These are phyloP conservation scores for Trametes cubensis DNA, from an alignment of 768 basidiomycete species.

Conservation along the genomic window DNA sequence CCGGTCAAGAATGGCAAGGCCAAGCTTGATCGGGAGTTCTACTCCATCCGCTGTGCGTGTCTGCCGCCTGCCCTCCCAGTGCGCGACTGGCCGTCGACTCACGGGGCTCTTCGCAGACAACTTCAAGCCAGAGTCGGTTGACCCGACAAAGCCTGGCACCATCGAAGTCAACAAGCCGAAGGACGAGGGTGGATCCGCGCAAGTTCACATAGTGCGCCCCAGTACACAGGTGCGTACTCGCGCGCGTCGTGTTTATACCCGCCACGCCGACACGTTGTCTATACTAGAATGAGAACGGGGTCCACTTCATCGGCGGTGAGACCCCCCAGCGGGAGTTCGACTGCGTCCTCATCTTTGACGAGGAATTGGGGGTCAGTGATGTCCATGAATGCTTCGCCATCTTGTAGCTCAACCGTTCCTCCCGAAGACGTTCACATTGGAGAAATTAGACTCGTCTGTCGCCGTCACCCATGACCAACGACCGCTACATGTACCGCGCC, in stretches of 20 bases:
- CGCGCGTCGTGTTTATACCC: neutral
- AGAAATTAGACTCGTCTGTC: constrained; percentile 72
- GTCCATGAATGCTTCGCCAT: neutral
- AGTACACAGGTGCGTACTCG: constrained; percentile 57
- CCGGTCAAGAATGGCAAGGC: constrained; percentile 45
- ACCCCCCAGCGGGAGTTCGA: constrained; percentile 66
- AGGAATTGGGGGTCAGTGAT: constrained; percentile 62
- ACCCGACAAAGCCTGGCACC: constrained; percentile 63
- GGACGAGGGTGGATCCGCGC: constrained; percentile 44
- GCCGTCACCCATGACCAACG: constrained; percentile 57
- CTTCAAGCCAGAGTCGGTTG: constrained; percentile 75
- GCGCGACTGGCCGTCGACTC: neutral
- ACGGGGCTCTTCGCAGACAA: constrained; percentile 53
- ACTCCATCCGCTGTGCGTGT: constrained; percentile 72
- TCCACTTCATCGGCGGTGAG: constrained; percentile 61
- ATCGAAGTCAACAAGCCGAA: constrained; percentile 61
- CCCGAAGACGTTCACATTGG: constrained; percentile 67
- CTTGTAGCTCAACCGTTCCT: constrained; percentile 22
- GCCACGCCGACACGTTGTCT: neutral
- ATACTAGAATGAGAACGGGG: constrained; percentile 40
- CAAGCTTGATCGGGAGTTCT: constrained; percentile 69
- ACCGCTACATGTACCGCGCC: constrained; percentile 33
- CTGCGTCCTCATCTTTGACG: constrained; percentile 81
- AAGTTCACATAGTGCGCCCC: constrained; percentile 64
- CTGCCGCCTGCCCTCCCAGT: neutral